Conservation (phyloP, 257 asterid species). For the Scutellaria baicalensis region DNA sequence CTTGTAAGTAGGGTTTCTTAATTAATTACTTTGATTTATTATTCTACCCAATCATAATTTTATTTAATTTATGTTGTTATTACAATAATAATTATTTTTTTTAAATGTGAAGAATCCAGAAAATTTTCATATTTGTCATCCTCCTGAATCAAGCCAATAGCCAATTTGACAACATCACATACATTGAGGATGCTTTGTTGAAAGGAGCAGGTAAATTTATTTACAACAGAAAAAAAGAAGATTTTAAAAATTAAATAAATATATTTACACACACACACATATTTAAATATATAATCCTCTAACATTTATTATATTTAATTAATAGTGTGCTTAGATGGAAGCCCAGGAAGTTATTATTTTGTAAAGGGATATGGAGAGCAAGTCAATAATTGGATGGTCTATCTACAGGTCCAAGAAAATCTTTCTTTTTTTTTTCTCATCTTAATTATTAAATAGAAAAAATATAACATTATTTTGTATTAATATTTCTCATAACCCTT, state of each 20-base stretch:
- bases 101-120: no score
- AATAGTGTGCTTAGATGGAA: conserved; percentile 11
- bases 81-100: no score
- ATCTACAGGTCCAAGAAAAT: neutral
- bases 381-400: neutral
- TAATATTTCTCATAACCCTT: no score
- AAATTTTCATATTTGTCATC: no score
- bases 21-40: no score
- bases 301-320: neutral
- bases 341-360: neutral
- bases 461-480: no score
- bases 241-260: neutral
- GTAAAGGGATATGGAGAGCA: neutral
- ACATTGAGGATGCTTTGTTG: neutral
- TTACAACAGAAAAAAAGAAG: neutral
- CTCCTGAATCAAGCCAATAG: no score
- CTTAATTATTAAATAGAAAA: no score
- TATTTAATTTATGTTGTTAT: no score
- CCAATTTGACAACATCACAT: neutral
- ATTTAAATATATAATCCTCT: no score
- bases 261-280: neutral
- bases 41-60: no score
- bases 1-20: no score
- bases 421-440: neutral
- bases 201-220: neutral